Conservation (phyloP, 2,329 filamentous ascomycete species). For the Aspergillus novoparasiticus region DNA sequence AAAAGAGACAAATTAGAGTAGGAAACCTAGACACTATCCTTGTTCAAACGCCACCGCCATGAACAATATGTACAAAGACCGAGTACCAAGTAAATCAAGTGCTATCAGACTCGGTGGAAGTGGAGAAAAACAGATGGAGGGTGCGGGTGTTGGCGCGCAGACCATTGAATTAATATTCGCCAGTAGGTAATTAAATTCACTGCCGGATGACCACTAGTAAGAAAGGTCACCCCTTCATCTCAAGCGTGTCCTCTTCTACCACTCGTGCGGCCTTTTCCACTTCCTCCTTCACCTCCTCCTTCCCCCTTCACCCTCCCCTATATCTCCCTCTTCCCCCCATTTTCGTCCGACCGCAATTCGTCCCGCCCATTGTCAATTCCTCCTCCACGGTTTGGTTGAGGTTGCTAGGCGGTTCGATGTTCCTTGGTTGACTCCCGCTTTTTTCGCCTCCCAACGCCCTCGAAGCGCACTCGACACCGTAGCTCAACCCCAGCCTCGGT, state of each 20-base stretch:
- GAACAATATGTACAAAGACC: not conserved
- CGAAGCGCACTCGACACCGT: constrained; percentile 3
- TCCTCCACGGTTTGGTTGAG: constrained; percentile 15
- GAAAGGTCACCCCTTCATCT: constrained; percentile 14
- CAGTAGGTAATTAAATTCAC: constrained; percentile 15
- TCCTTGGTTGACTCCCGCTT: constrained; percentile 21
- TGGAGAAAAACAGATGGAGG: not conserved
- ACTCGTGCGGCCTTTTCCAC: not conserved
- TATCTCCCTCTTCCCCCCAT: constrained; percentile 8
- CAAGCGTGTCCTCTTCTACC: constrained; percentile 23
- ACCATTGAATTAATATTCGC: constrained; percentile 2
- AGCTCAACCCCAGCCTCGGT: not conserved
- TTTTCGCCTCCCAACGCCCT: constrained; percentile 11
- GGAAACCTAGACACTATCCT: not conserved
- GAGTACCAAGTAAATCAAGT: no score
- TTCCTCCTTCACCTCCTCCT: constrained; percentile 8
- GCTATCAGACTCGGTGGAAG: not conserved
- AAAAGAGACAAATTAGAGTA: not conserved
- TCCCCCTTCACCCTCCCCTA: constrained; percentile 1
- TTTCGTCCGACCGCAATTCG: constrained; percentile 1
- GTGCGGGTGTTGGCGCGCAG: not conserved
- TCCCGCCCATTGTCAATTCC: constrained; percentile 5
- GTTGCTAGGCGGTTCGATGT: constrained; percentile 22
- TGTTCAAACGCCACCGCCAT: not conserved
- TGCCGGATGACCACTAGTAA: constrained; percentile 7